These are phyloP conservation scores for Psilocybe cyanescens DNA, from an alignment of 768 basidiomycete species.

Conservation along the genomic window DNA sequence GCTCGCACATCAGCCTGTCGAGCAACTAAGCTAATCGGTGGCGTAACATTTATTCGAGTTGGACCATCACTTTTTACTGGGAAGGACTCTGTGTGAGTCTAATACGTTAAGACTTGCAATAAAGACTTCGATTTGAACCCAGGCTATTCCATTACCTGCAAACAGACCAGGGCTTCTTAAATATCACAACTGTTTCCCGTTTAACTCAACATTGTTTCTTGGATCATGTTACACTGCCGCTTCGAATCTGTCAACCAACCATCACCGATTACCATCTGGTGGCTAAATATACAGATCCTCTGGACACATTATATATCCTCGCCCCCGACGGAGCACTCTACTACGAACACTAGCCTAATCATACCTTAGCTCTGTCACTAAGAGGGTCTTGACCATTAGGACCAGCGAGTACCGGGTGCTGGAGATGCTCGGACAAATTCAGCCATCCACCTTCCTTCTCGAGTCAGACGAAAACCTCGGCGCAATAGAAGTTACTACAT, in stretches of 20 bases:
- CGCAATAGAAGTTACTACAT: conserved; percentile 14
- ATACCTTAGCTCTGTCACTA: neutral
- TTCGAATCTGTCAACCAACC: neutral
- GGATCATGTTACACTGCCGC: neutral
- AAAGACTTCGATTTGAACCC: too few relatives aligned
- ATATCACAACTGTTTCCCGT: too few relatives aligned
- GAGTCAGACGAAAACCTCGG: conserved; percentile 15
- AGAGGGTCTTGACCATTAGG: neutral
- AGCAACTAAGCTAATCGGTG: too few relatives aligned
- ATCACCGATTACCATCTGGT: neutral
- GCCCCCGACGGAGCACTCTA: neutral
- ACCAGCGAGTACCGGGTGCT: too few relatives aligned
- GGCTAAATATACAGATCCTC: neutral
- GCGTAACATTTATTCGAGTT: too few relatives aligned
- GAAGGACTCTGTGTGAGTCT: too few relatives aligned
- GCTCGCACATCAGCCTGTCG: too few relatives aligned
- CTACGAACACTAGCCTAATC: too few relatives aligned
- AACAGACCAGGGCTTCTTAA: too few relatives aligned
- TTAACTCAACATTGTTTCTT: neutral
- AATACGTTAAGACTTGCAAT: too few relatives aligned
- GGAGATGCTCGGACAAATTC: neutral
- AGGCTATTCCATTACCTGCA: too few relatives aligned
- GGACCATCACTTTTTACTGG: too few relatives aligned
- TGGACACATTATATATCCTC: neutral
- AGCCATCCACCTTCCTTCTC: conserved; percentile 2